Evolutionary conservation across 495 filamentous ascomycete species (phyloP).

Genomic region (Talaromyces adpressus): DNA sequence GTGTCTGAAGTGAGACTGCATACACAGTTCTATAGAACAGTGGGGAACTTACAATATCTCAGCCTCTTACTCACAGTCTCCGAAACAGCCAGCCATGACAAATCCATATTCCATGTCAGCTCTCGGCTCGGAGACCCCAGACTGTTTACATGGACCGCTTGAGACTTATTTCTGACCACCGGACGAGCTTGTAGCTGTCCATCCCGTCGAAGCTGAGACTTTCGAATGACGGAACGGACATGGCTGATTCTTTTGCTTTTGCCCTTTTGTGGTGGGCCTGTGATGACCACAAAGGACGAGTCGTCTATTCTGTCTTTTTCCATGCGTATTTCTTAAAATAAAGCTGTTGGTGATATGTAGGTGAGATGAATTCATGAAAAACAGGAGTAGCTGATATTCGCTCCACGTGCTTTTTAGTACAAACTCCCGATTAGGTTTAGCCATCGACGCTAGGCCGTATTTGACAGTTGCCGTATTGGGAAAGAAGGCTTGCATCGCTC

Average conservation of each 20-base stretch:
- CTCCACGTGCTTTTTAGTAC: constrained; percentile 2
- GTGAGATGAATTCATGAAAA: not conserved
- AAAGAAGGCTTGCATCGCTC: not conserved
- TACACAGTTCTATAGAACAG: not conserved
- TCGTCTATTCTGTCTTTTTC: not conserved
- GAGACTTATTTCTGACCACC: constrained; percentile 1
- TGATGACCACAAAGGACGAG: constrained; percentile 15
- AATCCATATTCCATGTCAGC: not conserved
- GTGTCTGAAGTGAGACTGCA: not conserved
- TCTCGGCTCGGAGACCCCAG: not conserved
- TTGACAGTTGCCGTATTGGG: constrained; percentile 4
- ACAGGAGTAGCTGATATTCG: not conserved
- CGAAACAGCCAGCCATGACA: not conserved
- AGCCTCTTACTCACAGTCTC: constrained; percentile 2
- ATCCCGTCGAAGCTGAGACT: not conserved
- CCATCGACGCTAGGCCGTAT: not conserved
- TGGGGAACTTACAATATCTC: not conserved
- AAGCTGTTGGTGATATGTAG: not conserved
- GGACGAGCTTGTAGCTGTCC: not conserved
- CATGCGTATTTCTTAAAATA: not conserved
- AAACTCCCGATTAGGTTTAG: not conserved
- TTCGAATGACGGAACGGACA: constrained; percentile 6
- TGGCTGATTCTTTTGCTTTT: constrained; percentile 15
- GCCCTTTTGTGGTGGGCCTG: constrained; percentile 12
- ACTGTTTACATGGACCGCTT: not conserved